Percentiles rank a stretch among this genome's conserved stretches.
These are phyloP conservation scores for Mortierella antarctica DNA, from an alignment of 192 early-diverging fungal genomes.

Conservation along the genomic window DNA sequence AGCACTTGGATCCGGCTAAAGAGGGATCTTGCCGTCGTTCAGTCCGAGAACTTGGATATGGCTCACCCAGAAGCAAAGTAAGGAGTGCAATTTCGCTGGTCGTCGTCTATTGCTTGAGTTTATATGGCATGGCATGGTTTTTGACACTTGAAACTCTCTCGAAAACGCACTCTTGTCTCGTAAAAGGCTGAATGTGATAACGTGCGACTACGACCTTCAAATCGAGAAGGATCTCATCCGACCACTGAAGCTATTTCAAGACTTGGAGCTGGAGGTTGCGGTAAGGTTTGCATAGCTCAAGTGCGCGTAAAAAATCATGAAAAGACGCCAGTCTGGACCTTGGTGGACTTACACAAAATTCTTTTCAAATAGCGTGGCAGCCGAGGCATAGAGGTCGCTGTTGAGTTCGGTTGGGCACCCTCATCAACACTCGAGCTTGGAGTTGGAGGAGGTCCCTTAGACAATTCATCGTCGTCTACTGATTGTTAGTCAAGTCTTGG, in stretches of 20 bases:
- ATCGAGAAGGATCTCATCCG: slow-evolving; percentile 11
- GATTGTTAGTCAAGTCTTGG: background rate
- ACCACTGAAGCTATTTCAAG: slow-evolving; percentile 7
- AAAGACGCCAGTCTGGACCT: background rate
- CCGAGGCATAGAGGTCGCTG: slow-evolving; percentile 8
- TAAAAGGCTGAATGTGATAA: slow-evolving; percentile 24
- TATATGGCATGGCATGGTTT: no score
- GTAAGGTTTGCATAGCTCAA: background rate
- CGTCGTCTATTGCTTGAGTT: background rate
- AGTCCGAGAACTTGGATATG: slow-evolving; percentile 47
- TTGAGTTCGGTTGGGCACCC: slow-evolving; percentile 41
- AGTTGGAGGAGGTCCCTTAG: background rate
- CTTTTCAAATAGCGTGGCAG: background rate
- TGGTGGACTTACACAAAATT: background rate
- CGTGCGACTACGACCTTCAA: slow-evolving; percentile 31
- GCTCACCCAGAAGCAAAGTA: slow-evolving; percentile 44
- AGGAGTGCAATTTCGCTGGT: background rate
- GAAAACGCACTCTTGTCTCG: background rate
- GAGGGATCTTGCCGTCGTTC: slow-evolving; percentile 30
- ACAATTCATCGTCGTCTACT: background rate
- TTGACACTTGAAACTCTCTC: background rate
- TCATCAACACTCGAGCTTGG: background rate
- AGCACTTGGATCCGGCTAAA: slow-evolving; percentile 48
- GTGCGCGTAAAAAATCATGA: no score
- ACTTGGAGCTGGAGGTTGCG: slow-evolving; percentile 18